Base-by-base conservation (phyloP, 2,329 filamentous ascomycete genomes). In the Orbilia ellipsospora region DNA sequence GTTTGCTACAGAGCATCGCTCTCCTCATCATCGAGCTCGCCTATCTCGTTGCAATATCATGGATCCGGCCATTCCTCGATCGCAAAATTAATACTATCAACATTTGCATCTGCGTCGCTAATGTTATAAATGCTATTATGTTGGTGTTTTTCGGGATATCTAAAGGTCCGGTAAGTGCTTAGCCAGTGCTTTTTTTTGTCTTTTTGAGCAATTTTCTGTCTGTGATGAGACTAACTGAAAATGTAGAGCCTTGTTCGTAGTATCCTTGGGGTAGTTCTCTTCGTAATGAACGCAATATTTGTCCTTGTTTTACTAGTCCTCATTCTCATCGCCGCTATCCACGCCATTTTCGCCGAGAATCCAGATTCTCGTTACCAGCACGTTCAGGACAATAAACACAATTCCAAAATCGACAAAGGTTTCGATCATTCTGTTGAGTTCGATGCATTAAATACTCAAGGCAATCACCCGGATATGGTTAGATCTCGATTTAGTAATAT, bases 61-160 rank as follows among this genome's bases (percentile, higher is more conserved):
- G 96, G 61, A 84, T 97, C 78, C 90, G 92, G 73, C 94, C 94
- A n/a, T 97, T 93, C 90, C 97, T 97, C 94, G 94, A 97, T 86
- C 97, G 97, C 88, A 94, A 93, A 85, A 97, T 93, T 76, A 97
- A 97, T 83, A 90, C 90, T 52, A 96, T 96, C 87, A 97, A 97
- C 84, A 97, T 97, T 80, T 88, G 92, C 74, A 97, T 97, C 80
- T 90, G 89, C 77, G 90, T 89, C 48, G 86, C 97, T 83, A 97
- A 96, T 85, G 96, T 97, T 82, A 82, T 97, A 80, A 96, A 95
- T 83, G 88, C 90, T 69, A 89, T 97, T 85, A 85, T 97, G 31
- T 85, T 97, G 64, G 88, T 97, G 79, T 97, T 97, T 84, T 92
- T 92, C 23, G 87, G 91, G 75, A 88, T 97, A 56, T 97, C 97